These are phyloP conservation scores for Polygonum aviculare DNA, from an alignment of 148 eudicot species.

Conservation along the genomic window DNA sequence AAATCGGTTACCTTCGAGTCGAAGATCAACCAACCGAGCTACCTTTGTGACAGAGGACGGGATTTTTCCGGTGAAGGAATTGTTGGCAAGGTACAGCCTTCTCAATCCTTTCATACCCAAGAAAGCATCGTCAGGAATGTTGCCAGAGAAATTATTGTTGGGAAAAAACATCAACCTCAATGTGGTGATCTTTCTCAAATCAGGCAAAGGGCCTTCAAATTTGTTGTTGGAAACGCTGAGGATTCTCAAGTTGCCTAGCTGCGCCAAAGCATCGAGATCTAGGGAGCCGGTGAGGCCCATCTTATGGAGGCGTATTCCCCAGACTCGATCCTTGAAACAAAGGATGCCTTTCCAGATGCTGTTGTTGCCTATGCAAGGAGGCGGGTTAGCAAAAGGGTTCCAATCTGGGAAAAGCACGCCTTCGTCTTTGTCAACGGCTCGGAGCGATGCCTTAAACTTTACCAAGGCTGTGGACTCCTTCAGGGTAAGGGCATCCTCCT, in stretches of 20 bases:
- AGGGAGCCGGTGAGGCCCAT: constrained; percentile 50
- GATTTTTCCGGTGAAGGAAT: constrained; percentile 48
- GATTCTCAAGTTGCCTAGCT: constrained; percentile 36
- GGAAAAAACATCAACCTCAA: constrained; percentile 48
- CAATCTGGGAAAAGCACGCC: constrained; percentile 28
- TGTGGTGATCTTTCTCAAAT: constrained; percentile 30
- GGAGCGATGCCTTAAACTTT: constrained; percentile 43
- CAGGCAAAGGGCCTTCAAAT: constrained; percentile 52
- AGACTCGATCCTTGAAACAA: constrained; percentile 40
- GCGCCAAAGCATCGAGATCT: constrained; percentile 37
- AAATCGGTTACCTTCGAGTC: constrained; percentile 61
- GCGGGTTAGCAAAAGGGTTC: constrained; percentile 39
- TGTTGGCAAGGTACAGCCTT: constrained; percentile 50
- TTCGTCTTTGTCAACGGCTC: constrained; percentile 19
- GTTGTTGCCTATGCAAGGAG: constrained; percentile 37
- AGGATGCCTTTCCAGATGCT: constrained; percentile 56
- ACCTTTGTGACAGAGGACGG: constrained; percentile 44
- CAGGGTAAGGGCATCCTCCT: not conserved
- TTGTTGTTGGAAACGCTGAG: constrained; percentile 57
- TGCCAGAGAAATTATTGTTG: constrained; percentile 52
- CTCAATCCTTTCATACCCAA: constrained; percentile 55
- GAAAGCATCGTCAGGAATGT: constrained; percentile 58
- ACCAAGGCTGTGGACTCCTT: constrained; percentile 36
- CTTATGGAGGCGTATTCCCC: constrained; percentile 70
- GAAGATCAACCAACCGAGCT: constrained; percentile 47